phyloP scores from a whole-genome alignment of 768 basidiomycete species.

The Boletus subparvulus region DNA sequence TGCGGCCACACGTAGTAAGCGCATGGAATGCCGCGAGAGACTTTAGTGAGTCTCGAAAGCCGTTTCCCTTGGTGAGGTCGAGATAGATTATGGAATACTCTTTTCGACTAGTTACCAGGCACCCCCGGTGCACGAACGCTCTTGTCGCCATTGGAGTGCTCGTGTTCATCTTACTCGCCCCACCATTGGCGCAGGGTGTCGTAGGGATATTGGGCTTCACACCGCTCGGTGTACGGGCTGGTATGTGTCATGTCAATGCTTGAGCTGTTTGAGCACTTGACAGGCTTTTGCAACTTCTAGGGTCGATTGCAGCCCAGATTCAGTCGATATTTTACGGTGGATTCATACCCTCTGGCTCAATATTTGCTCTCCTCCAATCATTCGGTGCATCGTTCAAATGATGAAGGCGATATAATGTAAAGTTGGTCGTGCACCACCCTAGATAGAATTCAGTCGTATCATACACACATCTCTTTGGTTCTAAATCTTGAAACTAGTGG shows the following conservation, averaged over 20 bases:
- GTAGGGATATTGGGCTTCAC: not conserved
- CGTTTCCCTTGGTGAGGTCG: not conserved
- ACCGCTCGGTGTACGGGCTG: not conserved
- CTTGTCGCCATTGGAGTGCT: not conserved
- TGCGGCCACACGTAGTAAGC: not conserved
- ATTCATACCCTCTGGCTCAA: not conserved
- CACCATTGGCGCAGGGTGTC: not conserved
- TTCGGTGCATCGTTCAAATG: not conserved
- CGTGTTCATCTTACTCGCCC: not conserved
- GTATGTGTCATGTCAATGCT: conserved; percentile 1
- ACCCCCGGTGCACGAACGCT: not conserved
- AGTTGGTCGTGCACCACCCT: no score
- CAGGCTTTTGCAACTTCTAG: not conserved
- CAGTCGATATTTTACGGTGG: not conserved
- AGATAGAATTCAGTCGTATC: not conserved
- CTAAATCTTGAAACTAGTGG: no score
- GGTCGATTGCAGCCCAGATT: not conserved
- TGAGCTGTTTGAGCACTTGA: not conserved
- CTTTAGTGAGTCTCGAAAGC: conserved; percentile 1
- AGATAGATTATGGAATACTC: not conserved
- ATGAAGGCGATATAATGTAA: not conserved
- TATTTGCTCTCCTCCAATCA: conserved; percentile 10
- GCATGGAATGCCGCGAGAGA: not conserved
- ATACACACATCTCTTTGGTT: no score
- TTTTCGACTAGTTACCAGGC: not conserved